phyloP scores from a whole-genome alignment of 2,329 filamentous ascomycete species.

The Claviceps africana region DNA sequence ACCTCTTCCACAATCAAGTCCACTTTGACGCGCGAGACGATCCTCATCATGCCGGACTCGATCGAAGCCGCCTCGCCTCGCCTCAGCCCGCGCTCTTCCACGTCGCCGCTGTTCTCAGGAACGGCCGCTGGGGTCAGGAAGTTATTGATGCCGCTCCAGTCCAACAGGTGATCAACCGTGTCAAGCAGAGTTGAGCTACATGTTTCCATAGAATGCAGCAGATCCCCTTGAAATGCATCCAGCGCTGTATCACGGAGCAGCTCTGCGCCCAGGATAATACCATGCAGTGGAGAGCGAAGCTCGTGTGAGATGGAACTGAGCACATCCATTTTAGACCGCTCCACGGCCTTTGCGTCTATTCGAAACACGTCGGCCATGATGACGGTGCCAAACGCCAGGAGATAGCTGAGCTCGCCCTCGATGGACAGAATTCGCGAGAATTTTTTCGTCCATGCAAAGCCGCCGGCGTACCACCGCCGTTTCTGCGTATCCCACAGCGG shows the following conservation, averaged over 20 bases:
- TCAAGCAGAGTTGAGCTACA: slow-evolving; percentile 38
- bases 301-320: slow-evolving; percentile 49
- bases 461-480: slow-evolving; percentile 34
- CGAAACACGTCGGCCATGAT: slow-evolving; percentile 44
- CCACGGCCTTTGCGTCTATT: slow-evolving; percentile 22
- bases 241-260: slow-evolving; percentile 38
- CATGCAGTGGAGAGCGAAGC: slow-evolving; percentile 45
- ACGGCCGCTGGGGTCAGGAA: slow-evolving; percentile 8
- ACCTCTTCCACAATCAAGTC: slow-evolving; percentile 31
- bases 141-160: slow-evolving; percentile 41
- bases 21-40: slow-evolving; percentile 18
- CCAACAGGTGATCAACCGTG: slow-evolving; percentile 38
- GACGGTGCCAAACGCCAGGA: slow-evolving; percentile 36
- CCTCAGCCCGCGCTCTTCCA: slow-evolving; percentile 4
- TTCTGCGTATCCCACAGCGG: slow-evolving; percentile 33
- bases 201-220: slow-evolving; percentile 34
- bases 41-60: slow-evolving; percentile 8
- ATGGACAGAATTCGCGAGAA: slow-evolving; percentile 29
- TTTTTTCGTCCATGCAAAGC: slow-evolving; percentile 33
- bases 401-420: slow-evolving; percentile 35
- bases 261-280: slow-evolving; percentile 40
- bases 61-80: slow-evolving; percentile 3
- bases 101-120: slow-evolving; percentile 1
- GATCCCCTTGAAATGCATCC: slow-evolving; percentile 30
- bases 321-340: slow-evolving; percentile 41